Conservation (phyloP, 257 asterid genomes). For the Solanum lycopersicoides region DNA sequence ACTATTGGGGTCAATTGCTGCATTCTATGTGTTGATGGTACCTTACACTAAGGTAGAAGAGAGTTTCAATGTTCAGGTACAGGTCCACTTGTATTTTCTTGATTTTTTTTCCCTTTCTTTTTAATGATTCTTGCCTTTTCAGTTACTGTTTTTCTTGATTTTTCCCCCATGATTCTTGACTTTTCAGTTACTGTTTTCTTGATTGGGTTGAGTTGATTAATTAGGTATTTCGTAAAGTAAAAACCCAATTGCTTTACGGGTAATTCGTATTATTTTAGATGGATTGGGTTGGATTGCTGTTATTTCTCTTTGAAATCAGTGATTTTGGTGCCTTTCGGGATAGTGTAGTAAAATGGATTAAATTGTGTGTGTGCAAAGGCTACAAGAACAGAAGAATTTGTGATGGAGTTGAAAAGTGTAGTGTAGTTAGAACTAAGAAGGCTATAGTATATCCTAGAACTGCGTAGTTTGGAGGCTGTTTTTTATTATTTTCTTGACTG, state of each 20-base stretch:
- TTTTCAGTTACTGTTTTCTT: background rate
- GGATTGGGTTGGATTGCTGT: background rate
- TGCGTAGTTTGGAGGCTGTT: background rate
- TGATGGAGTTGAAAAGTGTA: background rate
- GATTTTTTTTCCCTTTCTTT: background rate
- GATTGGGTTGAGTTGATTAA: background rate
- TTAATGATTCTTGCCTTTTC: background rate
- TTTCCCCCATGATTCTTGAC: background rate
- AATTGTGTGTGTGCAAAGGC: background rate
- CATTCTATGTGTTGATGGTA: conserved; percentile 71
- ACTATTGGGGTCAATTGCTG: conserved; percentile 74
- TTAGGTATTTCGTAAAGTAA: background rate
- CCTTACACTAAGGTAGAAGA: conserved; percentile 98
- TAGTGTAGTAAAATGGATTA: background rate
- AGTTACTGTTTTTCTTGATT: background rate
- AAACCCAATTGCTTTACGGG: background rate
- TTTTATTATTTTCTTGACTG: background rate
- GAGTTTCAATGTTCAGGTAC: conserved; percentile 93
- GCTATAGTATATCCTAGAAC: background rate
- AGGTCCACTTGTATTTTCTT: background rate
- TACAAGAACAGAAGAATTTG: background rate
- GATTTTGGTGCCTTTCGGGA: background rate
- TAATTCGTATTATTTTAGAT: background rate
- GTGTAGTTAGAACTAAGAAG: too few relatives aligned
- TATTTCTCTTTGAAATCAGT: background rate